Evolutionary conservation across 495 filamentous ascomycete genomes (phyloP).

Genomic region (Hypoxylon fragiforme): DNA sequence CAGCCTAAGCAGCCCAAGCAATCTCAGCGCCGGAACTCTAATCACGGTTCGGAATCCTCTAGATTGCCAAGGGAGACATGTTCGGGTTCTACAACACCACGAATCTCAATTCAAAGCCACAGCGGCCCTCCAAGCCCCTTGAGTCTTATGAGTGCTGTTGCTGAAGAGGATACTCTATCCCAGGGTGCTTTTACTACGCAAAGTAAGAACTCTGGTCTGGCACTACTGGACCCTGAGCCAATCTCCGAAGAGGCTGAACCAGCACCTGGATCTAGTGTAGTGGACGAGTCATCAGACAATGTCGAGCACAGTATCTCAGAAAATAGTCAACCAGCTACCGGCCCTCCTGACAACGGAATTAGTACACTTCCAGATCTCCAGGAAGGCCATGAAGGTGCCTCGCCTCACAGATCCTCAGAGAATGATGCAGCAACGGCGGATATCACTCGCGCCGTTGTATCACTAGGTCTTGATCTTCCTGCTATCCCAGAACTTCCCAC

Average conservation of each 20-base stretch:
- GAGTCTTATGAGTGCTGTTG: background rate
- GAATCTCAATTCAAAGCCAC: constrained; percentile 52
- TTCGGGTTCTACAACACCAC: constrained; percentile 35
- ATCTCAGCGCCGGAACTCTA: constrained; percentile 32
- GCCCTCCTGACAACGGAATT: background rate
- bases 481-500: constrained; percentile 47
- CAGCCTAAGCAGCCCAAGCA: constrained; percentile 52
- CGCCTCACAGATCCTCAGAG: background rate
- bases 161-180: constrained; percentile 1
- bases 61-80: background rate
- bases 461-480: constrained; percentile 42
- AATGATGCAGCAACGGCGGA: constrained; percentile 11
- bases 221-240: constrained; percentile 32
- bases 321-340: background rate
- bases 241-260: constrained; percentile 27
- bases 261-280: background rate
- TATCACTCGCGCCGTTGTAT: constrained; percentile 21
- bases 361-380: background rate
- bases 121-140: constrained; percentile 23
- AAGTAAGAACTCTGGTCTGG: constrained; percentile 12
- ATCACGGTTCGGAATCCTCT: constrained; percentile 21
- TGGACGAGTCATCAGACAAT: background rate
- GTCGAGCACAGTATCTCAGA: background rate
- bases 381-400: background rate
- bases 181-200: constrained; percentile 12